Evolutionary conservation across 179 eudicot genomes (phyloP).

Genomic region (Spergularia azorica): DNA sequence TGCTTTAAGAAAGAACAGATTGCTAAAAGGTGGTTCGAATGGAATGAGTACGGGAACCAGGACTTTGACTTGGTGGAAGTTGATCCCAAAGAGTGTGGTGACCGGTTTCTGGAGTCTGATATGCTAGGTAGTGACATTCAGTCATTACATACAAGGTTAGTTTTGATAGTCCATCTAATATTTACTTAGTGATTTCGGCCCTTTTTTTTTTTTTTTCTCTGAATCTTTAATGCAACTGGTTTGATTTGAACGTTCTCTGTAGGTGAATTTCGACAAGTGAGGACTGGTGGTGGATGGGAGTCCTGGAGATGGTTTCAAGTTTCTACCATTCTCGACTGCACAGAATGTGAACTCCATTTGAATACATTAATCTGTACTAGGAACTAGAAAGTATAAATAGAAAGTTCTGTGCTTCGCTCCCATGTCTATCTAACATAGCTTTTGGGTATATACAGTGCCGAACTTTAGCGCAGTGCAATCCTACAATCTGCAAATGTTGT

Average conservation of each 20-base stretch:
- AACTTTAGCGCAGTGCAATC: too few species aligned
- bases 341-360: too few species aligned
- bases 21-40: slow-evolving; percentile 80
- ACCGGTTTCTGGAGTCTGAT: slow-evolving; percentile 57
- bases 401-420: too few species aligned
- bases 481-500: too few species aligned
- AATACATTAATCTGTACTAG: not conserved
- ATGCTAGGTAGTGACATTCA: slow-evolving; percentile 55
- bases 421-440: too few species aligned
- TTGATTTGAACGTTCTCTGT: not conserved
- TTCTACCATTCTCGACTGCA: not conserved
- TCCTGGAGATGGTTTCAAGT: not conserved
- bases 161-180: not conserved
- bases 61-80: slow-evolving; percentile 59
- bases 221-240: not conserved
- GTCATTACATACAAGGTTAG: slow-evolving; percentile 66
- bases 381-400: too few species aligned
- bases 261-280: slow-evolving; percentile 8
- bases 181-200: not conserved
- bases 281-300: not conserved
- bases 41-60: slow-evolving; percentile 49
- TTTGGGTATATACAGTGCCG: too few species aligned
- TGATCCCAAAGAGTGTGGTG: slow-evolving; percentile 56
- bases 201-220: not conserved
- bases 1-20: slow-evolving; percentile 67